phyloP scores from a whole-genome alignment of 179 eudicot species.

The Silene noctiflora region DNA sequence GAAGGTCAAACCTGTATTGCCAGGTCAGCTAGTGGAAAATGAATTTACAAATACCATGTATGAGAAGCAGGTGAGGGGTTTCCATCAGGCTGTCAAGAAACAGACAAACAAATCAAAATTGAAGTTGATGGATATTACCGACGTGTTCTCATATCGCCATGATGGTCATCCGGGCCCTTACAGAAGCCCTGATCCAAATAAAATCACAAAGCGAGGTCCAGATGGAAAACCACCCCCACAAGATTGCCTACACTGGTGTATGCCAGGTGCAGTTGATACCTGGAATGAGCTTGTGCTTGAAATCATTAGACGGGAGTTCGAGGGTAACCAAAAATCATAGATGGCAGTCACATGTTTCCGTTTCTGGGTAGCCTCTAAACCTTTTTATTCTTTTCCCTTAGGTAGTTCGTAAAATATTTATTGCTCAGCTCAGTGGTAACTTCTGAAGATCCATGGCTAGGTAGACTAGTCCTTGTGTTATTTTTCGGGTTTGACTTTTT shows the following conservation, averaged over 20 bases:
- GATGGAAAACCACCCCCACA: constrained; percentile 86
- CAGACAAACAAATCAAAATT: constrained; percentile 29
- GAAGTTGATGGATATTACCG: constrained; percentile 72
- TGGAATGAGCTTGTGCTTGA: constrained; percentile 85
- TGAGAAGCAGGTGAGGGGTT: constrained; percentile 64
- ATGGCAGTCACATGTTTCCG: neutral
- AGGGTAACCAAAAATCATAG: constrained; percentile 27
- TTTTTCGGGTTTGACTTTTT: neutral
- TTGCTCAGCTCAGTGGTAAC: constrained; percentile 7
- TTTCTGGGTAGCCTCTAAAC: constrained; percentile 20
- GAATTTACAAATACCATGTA: constrained; percentile 71
- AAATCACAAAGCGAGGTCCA: constrained; percentile 59
- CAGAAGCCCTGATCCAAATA: constrained; percentile 67
- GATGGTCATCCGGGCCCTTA: constrained; percentile 94
- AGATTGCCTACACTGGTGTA: constrained; percentile 94
- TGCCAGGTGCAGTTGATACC: constrained; percentile 87
- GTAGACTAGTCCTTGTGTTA: neutral
- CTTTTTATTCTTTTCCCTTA: neutral
- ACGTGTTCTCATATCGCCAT: constrained; percentile 57
- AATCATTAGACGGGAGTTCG: constrained; percentile 62
- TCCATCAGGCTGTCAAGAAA: constrained; percentile 33
- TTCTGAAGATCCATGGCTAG: neutral
- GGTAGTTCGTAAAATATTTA: constrained; percentile 17
- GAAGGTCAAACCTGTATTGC: constrained; percentile 51
- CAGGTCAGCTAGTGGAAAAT: constrained; percentile 54